Conservation (phyloP, 306 rosid genomes). For the Malus sieversii region DNA sequence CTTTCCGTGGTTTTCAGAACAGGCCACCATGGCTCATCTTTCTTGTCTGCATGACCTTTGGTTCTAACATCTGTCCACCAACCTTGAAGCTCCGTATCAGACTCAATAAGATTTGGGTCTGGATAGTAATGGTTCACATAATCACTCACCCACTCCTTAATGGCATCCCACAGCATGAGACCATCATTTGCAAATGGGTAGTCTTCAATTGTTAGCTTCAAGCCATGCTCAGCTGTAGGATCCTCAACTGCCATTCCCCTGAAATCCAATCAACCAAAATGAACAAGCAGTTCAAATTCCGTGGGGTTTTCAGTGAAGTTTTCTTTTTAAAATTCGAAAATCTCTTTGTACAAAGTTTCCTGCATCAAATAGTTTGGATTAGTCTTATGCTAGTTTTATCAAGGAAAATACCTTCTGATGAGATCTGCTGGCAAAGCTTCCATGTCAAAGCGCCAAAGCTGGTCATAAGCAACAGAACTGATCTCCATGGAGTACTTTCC, state of each 20-base stretch:
- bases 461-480: constrained; percentile 28
- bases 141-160: constrained; percentile 30
- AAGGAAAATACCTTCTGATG: constrained; percentile 20
- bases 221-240: constrained; percentile 26
- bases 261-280: not conserved
- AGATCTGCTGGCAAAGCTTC: constrained; percentile 38
- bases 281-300: not conserved
- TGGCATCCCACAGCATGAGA: constrained; percentile 26
- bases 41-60: constrained; percentile 32
- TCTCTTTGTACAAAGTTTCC: not conserved
- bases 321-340: not conserved
- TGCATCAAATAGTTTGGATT: not conserved
- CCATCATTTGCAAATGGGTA: constrained; percentile 41
- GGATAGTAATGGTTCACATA: constrained; percentile 30
- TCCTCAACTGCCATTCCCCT: constrained; percentile 42
- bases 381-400: not conserved
- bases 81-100: constrained; percentile 32
- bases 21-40: constrained; percentile 44
- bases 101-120: constrained; percentile 7
- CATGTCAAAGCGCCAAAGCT: constrained; percentile 31
- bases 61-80: constrained; percentile 43
- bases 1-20: constrained; percentile 14
- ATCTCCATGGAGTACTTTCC: constrained; percentile 22
- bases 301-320: not conserved
- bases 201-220: constrained; percentile 33